Evolutionary conservation across 2,329 filamentous ascomycete genomes (phyloP), one percentile per base, ranked within the genome.

Genomic region (Exophiala lecanii-corni): DNA sequence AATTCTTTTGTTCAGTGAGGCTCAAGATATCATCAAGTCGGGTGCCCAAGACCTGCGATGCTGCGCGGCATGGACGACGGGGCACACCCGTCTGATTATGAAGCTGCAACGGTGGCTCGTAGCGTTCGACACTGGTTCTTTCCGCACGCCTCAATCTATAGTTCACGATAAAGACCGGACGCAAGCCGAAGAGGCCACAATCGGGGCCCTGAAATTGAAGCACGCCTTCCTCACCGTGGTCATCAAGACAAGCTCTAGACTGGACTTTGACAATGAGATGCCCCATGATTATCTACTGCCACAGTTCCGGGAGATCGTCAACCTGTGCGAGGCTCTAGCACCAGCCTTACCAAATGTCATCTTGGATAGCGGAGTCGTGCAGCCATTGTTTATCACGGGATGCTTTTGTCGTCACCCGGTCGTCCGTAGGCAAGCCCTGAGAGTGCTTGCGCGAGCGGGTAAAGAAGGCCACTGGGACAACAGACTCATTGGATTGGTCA

Each of bases 381-480:
- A 18, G 2, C 16, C 36, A 2, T 21, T 38, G 5, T 38, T 38
- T 21, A 15, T 35, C 35, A 44, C 41, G 7, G 21, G 23, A 2
- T n/a, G 15, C 13, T 10, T 38, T 13, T 44, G 41, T 39, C 34
- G 41, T 9, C 41, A 44, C 15, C 41, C 41, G 4, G 26, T 17
- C 13, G 3, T 44, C 5, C 35, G 41, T 7, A 38, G 41, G 41
- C 35, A 36, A 19, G 28, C 35, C 9, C 10, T 39, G 1, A 17
- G 36, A n/a, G 18, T 39, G 3, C 26, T 39, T 4, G 21, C 36
- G 9, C 34, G 19, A 7, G 9, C 36, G 9, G 35, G 41, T 10
- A 39, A 36, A 15, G 41, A 44, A 16, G 41, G 36, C 9, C 26
- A 44, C 18, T 44, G 41, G 41, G 36, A 39, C 19, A 26, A 36